Evolutionary conservation across 768 basidiomycete species (phyloP).

Genomic region (Baorangia bicolor): DNA sequence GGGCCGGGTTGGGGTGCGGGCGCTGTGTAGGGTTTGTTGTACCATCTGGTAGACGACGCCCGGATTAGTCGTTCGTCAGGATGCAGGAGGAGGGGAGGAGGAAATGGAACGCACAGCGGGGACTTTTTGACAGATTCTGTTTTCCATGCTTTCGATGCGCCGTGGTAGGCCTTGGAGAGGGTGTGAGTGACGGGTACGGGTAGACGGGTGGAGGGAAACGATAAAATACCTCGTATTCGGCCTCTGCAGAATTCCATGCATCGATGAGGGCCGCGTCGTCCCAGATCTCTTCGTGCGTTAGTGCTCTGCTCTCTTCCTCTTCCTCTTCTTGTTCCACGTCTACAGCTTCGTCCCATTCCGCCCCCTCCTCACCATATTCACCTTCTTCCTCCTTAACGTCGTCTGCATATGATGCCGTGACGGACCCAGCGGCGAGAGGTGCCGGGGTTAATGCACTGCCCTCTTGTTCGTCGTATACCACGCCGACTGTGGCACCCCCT

Average conservation of each 20-base stretch:
- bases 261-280: conserved; percentile 81
- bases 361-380: conserved; percentile 25
- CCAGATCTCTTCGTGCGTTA: conserved; percentile 79
- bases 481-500: conserved; percentile 20
- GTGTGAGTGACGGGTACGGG: neutral
- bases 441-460: neutral
- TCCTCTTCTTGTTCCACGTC: conserved; percentile 39
- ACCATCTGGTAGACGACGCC: conserved; percentile 55
- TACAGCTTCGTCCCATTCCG: conserved; percentile 21
- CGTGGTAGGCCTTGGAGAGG: conserved; percentile 54
- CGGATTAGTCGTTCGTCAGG: neutral
- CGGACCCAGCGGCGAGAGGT: neutral
- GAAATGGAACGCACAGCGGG: conserved; percentile 52
- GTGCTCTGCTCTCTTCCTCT: conserved; percentile 55
- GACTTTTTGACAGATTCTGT: conserved; percentile 67
- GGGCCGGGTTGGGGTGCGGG: conserved; percentile 15
- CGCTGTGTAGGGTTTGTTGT: conserved; percentile 53
- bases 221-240: conserved; percentile 73
- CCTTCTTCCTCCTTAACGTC: conserved; percentile 18
- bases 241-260: conserved; percentile 82
- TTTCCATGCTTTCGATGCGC: conserved; percentile 70
- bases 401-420: conserved; percentile 1
- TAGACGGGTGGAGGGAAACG: neutral
- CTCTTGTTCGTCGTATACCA: conserved; percentile 35
- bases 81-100: neutral